Conservation (phyloP, 73 alveolate genomes). For the Urostyla sp. region DNA sequence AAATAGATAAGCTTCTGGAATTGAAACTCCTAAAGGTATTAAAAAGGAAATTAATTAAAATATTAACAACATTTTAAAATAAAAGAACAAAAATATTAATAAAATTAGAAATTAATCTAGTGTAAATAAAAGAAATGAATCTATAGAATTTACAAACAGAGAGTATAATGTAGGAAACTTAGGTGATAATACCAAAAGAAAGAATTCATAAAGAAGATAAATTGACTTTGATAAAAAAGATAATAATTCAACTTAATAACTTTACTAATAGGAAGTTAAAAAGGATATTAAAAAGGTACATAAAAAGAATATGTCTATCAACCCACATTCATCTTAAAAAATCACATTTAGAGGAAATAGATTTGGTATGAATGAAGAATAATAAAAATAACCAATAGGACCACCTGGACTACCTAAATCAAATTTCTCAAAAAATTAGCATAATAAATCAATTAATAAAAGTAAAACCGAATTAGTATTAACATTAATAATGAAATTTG, state of each 20-base stretch:
- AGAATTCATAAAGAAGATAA: slow-evolving; percentile 35
- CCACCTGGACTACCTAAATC: too few species aligned
- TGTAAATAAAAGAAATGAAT: not conserved
- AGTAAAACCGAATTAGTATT: not conserved
- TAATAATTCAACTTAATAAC: not conserved
- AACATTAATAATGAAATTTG: not conserved
- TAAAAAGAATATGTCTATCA: slow-evolving; percentile 36
- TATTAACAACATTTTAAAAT: too few species aligned
- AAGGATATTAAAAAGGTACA: slow-evolving; percentile 16
- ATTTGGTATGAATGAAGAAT: too few species aligned
- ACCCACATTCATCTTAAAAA: not conserved
- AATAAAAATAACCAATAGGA: too few species aligned
- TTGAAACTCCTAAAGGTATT: too few species aligned
- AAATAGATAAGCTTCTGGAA: slow-evolving; percentile 27
- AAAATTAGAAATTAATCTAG: not conserved
- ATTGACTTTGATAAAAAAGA: not conserved
- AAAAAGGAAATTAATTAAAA: too few species aligned
- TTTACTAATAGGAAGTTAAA: not conserved
- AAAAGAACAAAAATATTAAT: not conserved
- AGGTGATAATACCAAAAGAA: slow-evolving; percentile 10
- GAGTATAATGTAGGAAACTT: not conserved
- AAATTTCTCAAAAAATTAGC: too few species aligned
- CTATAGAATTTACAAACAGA: slow-evolving; percentile 28
- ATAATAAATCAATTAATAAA: not conserved
- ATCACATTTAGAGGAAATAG: too few species aligned